phyloP scores from a whole-genome alignment of 2,329 filamentous ascomycete species.

The Aureobasidium namibiae region DNA sequence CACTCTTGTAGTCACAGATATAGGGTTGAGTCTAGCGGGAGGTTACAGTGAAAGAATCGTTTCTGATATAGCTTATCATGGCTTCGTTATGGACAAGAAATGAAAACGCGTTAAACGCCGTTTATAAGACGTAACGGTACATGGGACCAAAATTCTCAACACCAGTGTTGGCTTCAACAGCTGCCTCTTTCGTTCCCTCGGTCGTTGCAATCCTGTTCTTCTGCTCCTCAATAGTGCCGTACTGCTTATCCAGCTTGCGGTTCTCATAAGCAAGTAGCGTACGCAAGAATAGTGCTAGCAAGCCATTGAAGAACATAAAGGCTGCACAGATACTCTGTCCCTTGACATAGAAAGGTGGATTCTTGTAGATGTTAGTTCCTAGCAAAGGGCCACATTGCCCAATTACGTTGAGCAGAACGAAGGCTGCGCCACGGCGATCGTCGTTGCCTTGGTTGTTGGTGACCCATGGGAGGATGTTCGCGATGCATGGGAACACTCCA shows the following conservation, averaged over 20 bases:
- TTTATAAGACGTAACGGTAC: slow-evolving; percentile 20
- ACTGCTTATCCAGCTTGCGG: slow-evolving; percentile 44
- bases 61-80: neutral
- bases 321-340: slow-evolving; percentile 52
- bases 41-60: neutral
- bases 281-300: slow-evolving; percentile 46
- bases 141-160: slow-evolving; percentile 25
- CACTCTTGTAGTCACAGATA: neutral
- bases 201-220: slow-evolving; percentile 11
- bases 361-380: slow-evolving; percentile 46
- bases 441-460: slow-evolving; percentile 22
- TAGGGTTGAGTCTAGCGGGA: no score
- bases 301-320: slow-evolving; percentile 51
- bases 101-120: neutral
- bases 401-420: slow-evolving; percentile 50
- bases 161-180: slow-evolving; percentile 10
- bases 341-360: slow-evolving; percentile 42
- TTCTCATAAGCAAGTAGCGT: slow-evolving; percentile 52
- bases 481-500: slow-evolving; percentile 22
- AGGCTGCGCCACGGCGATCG: slow-evolving; percentile 16
- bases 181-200: slow-evolving; percentile 10
- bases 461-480: slow-evolving; percentile 19
- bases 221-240: slow-evolving; percentile 26
- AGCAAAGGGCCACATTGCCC: slow-evolving; percentile 68
- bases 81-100: neutral